Evolutionary conservation across 208 protist genomes (phyloP).

Genomic region (Leishmania braziliensis): DNA sequence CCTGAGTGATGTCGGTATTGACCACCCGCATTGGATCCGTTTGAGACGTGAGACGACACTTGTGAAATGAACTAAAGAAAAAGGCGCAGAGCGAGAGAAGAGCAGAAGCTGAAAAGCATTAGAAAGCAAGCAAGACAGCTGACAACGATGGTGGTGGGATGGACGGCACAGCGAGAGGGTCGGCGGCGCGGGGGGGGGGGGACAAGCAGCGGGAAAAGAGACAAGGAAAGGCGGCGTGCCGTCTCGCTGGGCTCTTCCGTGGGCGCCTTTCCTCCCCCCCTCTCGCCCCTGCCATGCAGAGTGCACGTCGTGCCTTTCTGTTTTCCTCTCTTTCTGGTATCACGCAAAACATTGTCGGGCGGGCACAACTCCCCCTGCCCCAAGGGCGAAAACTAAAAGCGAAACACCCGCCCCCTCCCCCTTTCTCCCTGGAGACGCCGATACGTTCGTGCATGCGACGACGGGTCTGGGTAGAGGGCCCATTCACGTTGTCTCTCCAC

Average conservation of each 20-base stretch:
- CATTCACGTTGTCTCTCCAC: background rate
- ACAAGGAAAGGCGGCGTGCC: background rate
- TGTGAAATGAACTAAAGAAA: background rate
- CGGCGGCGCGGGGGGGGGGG: no score
- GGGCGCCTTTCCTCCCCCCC: no score
- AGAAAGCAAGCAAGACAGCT: no score
- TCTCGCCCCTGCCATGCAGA: no score
- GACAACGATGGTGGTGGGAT: no score
- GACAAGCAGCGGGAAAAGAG: no score
- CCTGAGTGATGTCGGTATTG: background rate
- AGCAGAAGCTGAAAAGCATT: no score
- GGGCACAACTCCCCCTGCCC: background rate
- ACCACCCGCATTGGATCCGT: no score
- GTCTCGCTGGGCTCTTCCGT: no score
- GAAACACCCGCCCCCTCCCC: background rate
- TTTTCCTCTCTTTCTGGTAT: background rate
- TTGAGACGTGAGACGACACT: background rate
- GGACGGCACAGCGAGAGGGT: no score
- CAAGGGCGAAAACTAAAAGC: background rate
- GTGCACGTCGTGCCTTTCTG: background rate
- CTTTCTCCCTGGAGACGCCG: background rate
- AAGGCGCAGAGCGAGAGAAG: no score
- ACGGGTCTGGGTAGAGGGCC: background rate
- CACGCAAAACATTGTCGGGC: background rate
- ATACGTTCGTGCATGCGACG: background rate